Evolutionary conservation across 805 yeast species (phyloP).

Genomic region (Saccharomyces paradoxus): DNA sequence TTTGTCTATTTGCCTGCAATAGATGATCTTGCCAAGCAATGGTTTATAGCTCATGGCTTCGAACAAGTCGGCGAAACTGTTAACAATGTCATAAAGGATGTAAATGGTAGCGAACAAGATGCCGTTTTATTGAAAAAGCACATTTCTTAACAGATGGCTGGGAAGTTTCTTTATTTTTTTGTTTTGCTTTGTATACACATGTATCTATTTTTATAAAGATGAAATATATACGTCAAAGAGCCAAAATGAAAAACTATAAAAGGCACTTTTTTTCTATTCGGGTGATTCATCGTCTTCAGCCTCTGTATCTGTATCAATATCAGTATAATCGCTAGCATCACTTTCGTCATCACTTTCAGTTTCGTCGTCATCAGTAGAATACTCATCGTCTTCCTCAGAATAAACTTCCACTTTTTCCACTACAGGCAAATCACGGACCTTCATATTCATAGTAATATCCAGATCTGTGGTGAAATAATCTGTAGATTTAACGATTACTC

Average conservation of each 20-base stretch:
- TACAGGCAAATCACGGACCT: conserved; percentile 52
- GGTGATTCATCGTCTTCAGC: conserved; percentile 20
- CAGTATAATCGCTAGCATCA: conserved; percentile 37
- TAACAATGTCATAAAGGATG: conserved; percentile 38
- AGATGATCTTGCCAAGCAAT: conserved; percentile 36
- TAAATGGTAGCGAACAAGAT: conserved; percentile 12
- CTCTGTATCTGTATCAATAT: conserved; percentile 32
- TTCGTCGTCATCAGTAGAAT: conserved; percentile 36
- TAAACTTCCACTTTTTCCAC: conserved; percentile 38
- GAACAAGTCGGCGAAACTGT: conserved; percentile 29
- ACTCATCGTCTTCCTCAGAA: conserved; percentile 60
- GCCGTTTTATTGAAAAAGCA: conserved; percentile 16
- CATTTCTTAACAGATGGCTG: not conserved
- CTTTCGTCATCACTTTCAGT: conserved; percentile 44
- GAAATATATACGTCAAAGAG: not conserved
- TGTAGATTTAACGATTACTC: conserved; percentile 60
- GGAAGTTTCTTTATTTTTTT: not conserved
- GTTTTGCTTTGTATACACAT: not conserved
- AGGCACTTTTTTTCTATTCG: not conserved
- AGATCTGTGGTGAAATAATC: conserved; percentile 79
- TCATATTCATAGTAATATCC: conserved; percentile 60
- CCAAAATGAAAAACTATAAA: conserved; percentile 1
- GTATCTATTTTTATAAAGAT: not conserved
- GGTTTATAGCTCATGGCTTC: conserved; percentile 49
- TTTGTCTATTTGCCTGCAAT: conserved; percentile 44